These are phyloP conservation scores for Ophiostoma australiae DNA, from an alignment of 2,329 filamentous ascomycete genomes.

Conservation along the genomic window DNA sequence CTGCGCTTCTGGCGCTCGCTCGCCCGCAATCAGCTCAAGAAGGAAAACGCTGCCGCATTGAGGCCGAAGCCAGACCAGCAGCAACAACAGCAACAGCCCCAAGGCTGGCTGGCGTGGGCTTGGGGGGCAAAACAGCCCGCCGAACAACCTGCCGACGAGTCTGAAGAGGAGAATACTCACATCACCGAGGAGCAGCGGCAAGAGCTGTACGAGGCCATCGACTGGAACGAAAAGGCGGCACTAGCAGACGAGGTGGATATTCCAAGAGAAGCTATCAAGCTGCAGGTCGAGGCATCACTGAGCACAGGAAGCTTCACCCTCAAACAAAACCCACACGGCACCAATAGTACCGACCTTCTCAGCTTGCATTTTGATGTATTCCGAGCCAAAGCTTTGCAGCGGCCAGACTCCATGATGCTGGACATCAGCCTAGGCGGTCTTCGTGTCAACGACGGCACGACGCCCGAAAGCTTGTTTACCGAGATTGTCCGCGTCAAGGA, in stretches of 20 bases:
- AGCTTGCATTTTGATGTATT: constrained; percentile 93
- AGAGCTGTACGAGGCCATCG: constrained; percentile 94
- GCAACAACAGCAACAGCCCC: constrained; percentile 52
- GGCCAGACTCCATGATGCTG: constrained; percentile 83
- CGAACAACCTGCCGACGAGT: constrained; percentile 53
- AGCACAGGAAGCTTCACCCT: constrained; percentile 94
- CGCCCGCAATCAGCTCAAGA: constrained; percentile 87
- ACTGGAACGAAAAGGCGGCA: constrained; percentile 94
- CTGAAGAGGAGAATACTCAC: constrained; percentile 69
- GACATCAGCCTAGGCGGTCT: constrained; percentile 89
- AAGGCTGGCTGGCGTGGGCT: constrained; percentile 87
- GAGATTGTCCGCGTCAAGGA: constrained; percentile 97
- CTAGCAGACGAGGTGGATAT: constrained; percentile 82
- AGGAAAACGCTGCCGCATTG: constrained; percentile 87
- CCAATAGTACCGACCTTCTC: constrained; percentile 67
- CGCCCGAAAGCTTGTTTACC: constrained; percentile 80
- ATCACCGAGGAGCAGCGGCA: constrained; percentile 96
- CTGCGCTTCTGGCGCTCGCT: constrained; percentile 94
- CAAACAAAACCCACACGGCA: constrained; percentile 75
- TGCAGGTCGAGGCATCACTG: constrained; percentile 89
- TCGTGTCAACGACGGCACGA: constrained; percentile 93
- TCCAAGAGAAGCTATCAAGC: constrained; percentile 84
- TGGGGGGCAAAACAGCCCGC: constrained; percentile 71
- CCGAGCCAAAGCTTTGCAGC: constrained; percentile 80
- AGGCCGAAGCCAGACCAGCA: constrained; percentile 61